Evolutionary conservation across 257 asterid species (phyloP), one percentile per base, ranked within the genome.

Genomic region (Salvia miltiorrhiza): DNA sequence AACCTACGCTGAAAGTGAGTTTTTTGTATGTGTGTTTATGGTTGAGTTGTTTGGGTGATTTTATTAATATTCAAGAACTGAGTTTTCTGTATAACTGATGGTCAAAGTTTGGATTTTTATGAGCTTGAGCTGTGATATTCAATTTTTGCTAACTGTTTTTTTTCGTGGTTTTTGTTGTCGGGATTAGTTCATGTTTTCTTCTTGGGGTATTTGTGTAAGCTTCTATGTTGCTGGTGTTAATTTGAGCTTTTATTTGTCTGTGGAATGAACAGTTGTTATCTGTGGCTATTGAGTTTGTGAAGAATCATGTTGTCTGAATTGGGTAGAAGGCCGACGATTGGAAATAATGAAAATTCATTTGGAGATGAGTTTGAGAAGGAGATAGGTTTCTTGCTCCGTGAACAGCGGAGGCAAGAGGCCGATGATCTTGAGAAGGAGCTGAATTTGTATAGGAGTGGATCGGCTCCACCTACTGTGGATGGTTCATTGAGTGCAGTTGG

Each of bases 381-480:
- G 83, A 77, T 90, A 66, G 91, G 97, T 17, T 24, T 83, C 69
- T 47, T 90, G 76, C 94, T 90, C 61, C 86, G 85, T 12, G 98
- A 90, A 24, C 93, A 81, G 83, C 59, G 92, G 72, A 78, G 94
- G 67, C 90, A 83, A 19, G 96, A 86, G 21, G 81, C 85, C 5
- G 95, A 86, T 85, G 98, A 91, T 76, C 92, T 54, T 30, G 99
- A 91, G 67, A 89, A 83, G 83, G 97, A 94, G 85, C 87, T 89
- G 77, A 94, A 91, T 80, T 77, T 94, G 84, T 94, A 73, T 64
- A 84, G 99, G 80, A 94, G 98, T 78, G 99, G 99, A 61, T 94
- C 99, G 13, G 99, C 99, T 57, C 99, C 99, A 13, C 99, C 99
- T 23, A 94, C 98, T 62, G 95, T 94, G 50, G 98, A 94, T 75